Conservation (phyloP, 202 grass and related monocot species). For the Setaria viridis region DNA sequence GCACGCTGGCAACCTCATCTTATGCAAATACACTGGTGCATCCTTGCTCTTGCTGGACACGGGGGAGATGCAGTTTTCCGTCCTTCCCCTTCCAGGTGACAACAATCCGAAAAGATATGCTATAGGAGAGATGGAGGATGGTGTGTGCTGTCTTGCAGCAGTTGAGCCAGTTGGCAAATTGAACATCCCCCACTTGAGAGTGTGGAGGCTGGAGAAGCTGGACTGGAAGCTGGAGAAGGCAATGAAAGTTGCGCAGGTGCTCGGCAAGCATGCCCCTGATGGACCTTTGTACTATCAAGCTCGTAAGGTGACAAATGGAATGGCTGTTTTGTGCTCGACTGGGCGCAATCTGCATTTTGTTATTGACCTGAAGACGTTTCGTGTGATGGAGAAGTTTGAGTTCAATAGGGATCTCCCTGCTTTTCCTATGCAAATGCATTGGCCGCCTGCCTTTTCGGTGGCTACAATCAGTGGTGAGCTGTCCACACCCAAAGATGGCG, state of each 20-base stretch:
- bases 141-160: neutral
- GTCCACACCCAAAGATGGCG: neutral
- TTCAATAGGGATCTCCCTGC: neutral
- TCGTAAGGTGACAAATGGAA: neutral
- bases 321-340: neutral
- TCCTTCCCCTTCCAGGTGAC: neutral
- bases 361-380: neutral
- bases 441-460: neutral
- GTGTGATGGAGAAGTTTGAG: neutral
- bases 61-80: neutral
- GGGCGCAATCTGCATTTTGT: neutral
- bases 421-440: slow-evolving; percentile 2
- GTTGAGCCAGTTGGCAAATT: neutral
- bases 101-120: neutral
- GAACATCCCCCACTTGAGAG: neutral
- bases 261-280: neutral
- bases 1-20: neutral
- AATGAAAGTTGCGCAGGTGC: neutral
- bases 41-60: neutral
- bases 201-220: neutral
- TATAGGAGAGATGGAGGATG: slow-evolving; percentile 5
- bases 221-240: neutral
- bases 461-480: neutral
- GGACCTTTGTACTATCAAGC: neutral
- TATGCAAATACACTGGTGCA: neutral